Conservation (phyloP, 129 eudicot genomes). For the Pulicaria dysenterica region DNA sequence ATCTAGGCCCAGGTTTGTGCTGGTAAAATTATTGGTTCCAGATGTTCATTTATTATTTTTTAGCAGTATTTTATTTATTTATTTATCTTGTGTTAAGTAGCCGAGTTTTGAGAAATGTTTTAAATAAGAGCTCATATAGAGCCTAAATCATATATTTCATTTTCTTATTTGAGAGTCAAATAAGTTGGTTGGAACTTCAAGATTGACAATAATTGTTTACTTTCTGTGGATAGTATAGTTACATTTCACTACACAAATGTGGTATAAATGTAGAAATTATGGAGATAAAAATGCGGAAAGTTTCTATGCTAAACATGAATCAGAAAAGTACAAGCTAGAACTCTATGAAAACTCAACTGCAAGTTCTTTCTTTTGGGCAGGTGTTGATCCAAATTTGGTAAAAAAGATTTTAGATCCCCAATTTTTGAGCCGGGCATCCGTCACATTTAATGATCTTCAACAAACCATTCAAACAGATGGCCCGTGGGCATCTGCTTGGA, state of each 20-base stretch:
- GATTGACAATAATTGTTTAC: not conserved
- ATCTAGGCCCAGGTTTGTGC: conserved; percentile 81
- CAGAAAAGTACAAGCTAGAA: conserved; percentile 4
- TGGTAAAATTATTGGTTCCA: not conserved
- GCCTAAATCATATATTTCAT: not conserved
- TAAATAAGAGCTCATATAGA: too few species aligned
- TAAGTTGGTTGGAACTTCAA: not conserved
- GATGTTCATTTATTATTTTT: not conserved
- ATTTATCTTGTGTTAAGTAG: not conserved
- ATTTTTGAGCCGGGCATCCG: conserved; percentile 58
- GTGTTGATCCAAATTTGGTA: conserved; percentile 67
- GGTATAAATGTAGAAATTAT: not conserved
- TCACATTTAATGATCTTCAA: conserved; percentile 50
- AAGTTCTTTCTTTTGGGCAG: conserved; percentile 34
- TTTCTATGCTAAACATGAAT: not conserved
- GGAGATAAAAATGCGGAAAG: not conserved
- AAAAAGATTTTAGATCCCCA: conserved; percentile 77
- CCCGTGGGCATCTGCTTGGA: conserved; percentile 97
- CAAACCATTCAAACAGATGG: conserved; percentile 58
- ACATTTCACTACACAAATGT: not conserved
- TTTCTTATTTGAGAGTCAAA: conserved; percentile 20
- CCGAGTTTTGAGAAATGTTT: not conserved
- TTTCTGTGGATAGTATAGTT: not conserved
- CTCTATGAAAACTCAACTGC: conserved; percentile 16
- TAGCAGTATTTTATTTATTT: too few species aligned